Base-by-base conservation (phyloP, 306 rosid species). In the Prinsepia uniflora region DNA sequence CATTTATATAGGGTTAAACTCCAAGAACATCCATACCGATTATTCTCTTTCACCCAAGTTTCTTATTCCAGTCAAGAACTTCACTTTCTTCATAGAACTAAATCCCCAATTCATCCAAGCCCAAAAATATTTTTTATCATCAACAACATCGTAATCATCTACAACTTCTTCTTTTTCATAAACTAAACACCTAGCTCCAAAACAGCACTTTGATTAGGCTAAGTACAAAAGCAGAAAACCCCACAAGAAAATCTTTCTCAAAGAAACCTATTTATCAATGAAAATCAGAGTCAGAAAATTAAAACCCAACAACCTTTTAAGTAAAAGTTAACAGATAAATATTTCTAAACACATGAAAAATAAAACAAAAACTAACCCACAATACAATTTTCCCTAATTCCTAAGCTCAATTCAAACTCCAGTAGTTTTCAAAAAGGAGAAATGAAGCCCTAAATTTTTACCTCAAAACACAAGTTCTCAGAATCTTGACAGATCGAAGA, bases 361-460 rank as follows among this genome's bases (percentile, higher is more conserved):
- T n/a, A n/a, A 24, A 56, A 24, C 45, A 2, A 45, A 17, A 17
- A 3, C 9, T 2, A 55, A 39, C 53, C 65, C 48, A 67, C 12
- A 4, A 52, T 13, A 20, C 24, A 48, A 50, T 34, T 67, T 66
- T 43, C 63, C 11, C 46, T 74, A 12, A 47, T 56, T 57, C 55
- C 2, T 10, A 30, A 70, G 79, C 63, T 64, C 39, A 74, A 70
- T 55, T 45, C 56, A 13, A 70, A 70, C n/a, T 64, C 19, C 74
- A 56, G 34, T 44, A 62, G 56, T 57, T 69, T 44, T 3, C 30
- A 39, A 70, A 57, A 70, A 22, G 24, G 45, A 70, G 45, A 44
- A 74, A 58, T n/a, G 41, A 63, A 79, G 62, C 48, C 64, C 73
- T 41, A 19, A 36, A 39, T 53, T 71, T 62, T 80, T 80, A 80